A percentile compares a stretch with the other conserved stretches of the same genome.
Conservation (phyloP, 2,329 filamentous ascomycete species). For the Sporothrix globosa region DNA sequence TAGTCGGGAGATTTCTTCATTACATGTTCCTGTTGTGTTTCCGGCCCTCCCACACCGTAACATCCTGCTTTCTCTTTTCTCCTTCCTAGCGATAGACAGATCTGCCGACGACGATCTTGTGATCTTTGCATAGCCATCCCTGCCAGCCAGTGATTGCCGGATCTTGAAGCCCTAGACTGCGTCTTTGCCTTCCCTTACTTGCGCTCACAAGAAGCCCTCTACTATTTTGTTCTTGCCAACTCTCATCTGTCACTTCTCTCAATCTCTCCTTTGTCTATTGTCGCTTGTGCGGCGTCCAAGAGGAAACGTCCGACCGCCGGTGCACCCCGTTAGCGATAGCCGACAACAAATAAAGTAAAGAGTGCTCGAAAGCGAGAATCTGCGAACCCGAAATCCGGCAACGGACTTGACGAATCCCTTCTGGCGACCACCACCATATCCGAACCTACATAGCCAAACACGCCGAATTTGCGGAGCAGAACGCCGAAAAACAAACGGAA, state of each 20-base stretch:
- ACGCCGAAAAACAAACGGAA: conserved; percentile 16
- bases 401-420: neutral
- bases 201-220: conserved; percentile 4
- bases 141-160: conserved; percentile 24
- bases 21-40: neutral
- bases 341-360: neutral
- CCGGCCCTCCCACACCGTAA: neutral
- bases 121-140: conserved; percentile 16
- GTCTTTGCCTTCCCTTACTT: neutral
- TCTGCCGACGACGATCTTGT: conserved; percentile 6
- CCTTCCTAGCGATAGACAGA: conserved; percentile 17
- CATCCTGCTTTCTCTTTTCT: neutral
- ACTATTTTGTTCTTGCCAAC: neutral
- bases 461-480: neutral
- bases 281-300: neutral
- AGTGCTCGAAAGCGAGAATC: neutral
- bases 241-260: neutral
- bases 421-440: neutral
- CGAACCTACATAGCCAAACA: neutral
- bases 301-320: neutral
- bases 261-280: neutral
- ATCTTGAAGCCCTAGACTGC: neutral
- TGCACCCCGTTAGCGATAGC: conserved; percentile 10
- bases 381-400: too few species aligned
- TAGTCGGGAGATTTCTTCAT: conserved; percentile 41